These are phyloP conservation scores for Teunomyces lycoperdinae DNA, from an alignment of 805 yeast species.

Conservation along the genomic window DNA sequence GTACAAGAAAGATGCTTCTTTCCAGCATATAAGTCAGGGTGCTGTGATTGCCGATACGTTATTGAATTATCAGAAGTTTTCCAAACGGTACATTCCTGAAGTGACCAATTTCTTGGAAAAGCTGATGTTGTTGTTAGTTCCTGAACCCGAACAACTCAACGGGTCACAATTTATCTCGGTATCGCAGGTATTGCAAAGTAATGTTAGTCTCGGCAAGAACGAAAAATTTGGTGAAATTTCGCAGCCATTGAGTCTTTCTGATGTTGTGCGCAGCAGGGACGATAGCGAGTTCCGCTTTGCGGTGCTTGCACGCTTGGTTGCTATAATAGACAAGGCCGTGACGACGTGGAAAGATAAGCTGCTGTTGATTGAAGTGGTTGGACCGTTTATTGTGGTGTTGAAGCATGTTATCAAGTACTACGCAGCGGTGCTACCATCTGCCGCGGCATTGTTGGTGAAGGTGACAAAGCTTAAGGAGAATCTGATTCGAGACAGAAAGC, in stretches of 20 bases:
- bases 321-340: constrained; percentile 28
- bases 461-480: constrained; percentile 45
- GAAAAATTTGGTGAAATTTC: constrained; percentile 12
- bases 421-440: constrained; percentile 28
- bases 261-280: constrained; percentile 10
- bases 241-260: constrained; percentile 6
- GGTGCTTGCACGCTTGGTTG: constrained; percentile 32
- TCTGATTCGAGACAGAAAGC: constrained; percentile 35
- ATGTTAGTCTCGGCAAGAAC: constrained; percentile 15
- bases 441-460: constrained; percentile 48
- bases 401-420: constrained; percentile 33
- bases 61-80: constrained; percentile 69
- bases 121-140: constrained; percentile 44
- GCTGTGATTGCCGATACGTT: constrained; percentile 63
- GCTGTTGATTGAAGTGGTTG: constrained; percentile 58
- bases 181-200: constrained; percentile 7
- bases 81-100: constrained; percentile 85
- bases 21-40: constrained; percentile 53
- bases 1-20: constrained; percentile 33
- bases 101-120: constrained; percentile 56
- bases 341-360: constrained; percentile 59
- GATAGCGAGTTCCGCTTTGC: constrained; percentile 20
- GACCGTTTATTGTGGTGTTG: constrained; percentile 45
- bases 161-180: constrained; percentile 10
- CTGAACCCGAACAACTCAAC: constrained; percentile 27